These are phyloP conservation scores for Xanthoconium separans DNA, from an alignment of 1,284 basidiomycete species.

Conservation along the genomic window DNA sequence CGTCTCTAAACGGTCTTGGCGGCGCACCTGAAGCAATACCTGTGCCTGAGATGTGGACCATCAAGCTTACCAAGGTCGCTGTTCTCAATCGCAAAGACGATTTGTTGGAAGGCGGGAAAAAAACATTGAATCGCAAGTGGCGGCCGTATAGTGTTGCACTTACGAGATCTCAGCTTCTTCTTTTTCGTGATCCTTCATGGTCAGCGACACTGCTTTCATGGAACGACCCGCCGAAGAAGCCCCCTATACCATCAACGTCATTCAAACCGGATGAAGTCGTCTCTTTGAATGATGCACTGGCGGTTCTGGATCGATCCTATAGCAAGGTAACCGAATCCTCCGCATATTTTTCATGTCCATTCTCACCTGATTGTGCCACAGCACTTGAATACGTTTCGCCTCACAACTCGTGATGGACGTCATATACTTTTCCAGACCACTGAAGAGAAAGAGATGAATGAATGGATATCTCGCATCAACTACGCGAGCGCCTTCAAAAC, in stretches of 20 bases:
- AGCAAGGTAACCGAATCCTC: conserved; percentile 52
- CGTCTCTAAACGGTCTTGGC: conserved; percentile 25
- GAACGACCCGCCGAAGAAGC: conserved; percentile 39
- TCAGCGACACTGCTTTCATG: conserved; percentile 58
- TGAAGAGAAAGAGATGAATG: conserved; percentile 77
- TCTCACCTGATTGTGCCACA: conserved; percentile 31
- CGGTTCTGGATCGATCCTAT: conserved; percentile 78
- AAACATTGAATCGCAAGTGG: conserved; percentile 83
- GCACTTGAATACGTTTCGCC: conserved; percentile 76
- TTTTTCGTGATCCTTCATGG: conserved; percentile 86
- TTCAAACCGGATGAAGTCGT: conserved; percentile 89
- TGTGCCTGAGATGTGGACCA: conserved; percentile 42
- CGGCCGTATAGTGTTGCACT: conserved; percentile 83
- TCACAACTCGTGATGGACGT: conserved; percentile 74
- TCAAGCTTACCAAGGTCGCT: conserved; percentile 85
- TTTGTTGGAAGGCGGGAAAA: conserved; percentile 72
- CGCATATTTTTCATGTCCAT: background rate
- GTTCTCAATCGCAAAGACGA: conserved; percentile 86
- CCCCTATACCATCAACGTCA: conserved; percentile 52
- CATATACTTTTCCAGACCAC: conserved; percentile 81
- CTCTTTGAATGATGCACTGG: conserved; percentile 76
- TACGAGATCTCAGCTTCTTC: conserved; percentile 87
- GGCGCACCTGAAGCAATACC: conserved; percentile 21
- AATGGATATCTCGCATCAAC: conserved; percentile 93
- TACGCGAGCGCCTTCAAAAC: conserved; percentile 93